Base-by-base conservation (phyloP, 2,329 filamentous ascomycete species). In the Trichophyton simii region DNA sequence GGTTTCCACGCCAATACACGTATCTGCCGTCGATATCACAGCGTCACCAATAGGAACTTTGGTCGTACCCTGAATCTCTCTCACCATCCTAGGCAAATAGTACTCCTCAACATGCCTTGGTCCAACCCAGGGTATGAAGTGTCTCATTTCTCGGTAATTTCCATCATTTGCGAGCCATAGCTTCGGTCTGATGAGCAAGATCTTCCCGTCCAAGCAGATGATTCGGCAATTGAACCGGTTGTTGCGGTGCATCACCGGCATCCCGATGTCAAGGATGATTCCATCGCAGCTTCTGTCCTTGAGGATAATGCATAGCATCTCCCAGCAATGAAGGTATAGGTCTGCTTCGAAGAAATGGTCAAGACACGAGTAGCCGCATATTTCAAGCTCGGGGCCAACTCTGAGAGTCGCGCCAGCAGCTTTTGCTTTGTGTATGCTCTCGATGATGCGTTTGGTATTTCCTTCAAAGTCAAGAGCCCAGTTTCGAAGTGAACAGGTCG, bases 141-240 rank as follows among this genome's bases (percentile, higher is more conserved):
- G 79, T 34, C 82, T 70, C 73, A 78, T 79, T 69, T 85, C 82
- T n/a, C 61, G 59, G 59, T 64, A 65, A 28, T 62, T 67, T 18
- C 86, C 86, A 71, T 88, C 84, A 61, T 86, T 85, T 41, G 86
- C 86, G 6, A 89, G 78, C 65, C 77, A 83, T 60, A 87, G 75
- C 72, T 89, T 89, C 0, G 87, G 86, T 18, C 67, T 63, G 38
- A 91, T 86, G 62, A 86, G 77, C 9, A 90, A 74, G 20, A 91
- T 84, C 72, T 85, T 82, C 60, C 83, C 80, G 66, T 90, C 80
- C 41, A 84, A 76, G 62, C 76, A 76, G 62, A 87, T 79, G n/a
- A 86, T 76, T 3, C 86, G 76, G 65, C 81, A 82, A 71, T 87
- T 88, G 74, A 83, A 87, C 55, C 80, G 77, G 59, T 81, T 76